Evolutionary conservation across 2,329 filamentous ascomycete genomes (phyloP), one percentile per base, ranked within the genome.

Genomic region (Colletotrichum chlorophyti): DNA sequence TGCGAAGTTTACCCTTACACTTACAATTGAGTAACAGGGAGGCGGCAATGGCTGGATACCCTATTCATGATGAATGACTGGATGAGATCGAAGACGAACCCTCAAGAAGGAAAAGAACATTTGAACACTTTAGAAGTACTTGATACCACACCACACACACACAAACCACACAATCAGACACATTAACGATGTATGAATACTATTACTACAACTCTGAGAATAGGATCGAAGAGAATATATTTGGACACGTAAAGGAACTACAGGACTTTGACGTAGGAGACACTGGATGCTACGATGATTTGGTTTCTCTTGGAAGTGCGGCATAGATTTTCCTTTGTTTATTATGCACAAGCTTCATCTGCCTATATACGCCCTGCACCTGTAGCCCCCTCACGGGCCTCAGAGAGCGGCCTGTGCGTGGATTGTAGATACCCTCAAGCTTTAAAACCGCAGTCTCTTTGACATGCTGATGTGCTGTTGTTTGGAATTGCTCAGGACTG

Each of bases 171-270:
- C n/a, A 23, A 48, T 35, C 26, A 51, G 37, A 21, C 19, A 46
- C 19, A 34, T n/a, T 57, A 45, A 60, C 34, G 51, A 60, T 50
- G 51, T 60, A 57, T 32, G 51, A 60, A 35, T 34, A 43, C 29
- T 26, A 40, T 14, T 14, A 32, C 31, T 34, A 29, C 21, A n/a
- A 21, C 37, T 19, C 24, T 21, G 43, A 26, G 24, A 10, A 38
- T 29, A 32, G 24, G 34, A 14, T 32, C 24, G 21, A 37, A 43
- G 21, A 29, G 21, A 42, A 24, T 31, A 35, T n/a, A 29, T 21
- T 49, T n/a, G n/a, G n/a, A n/a, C n/a, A n/a, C n/a, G n/a, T n/a
- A 29, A 45, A 27, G 41, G 43, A 23, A 15, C 19, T n/a, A 34
- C 29, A 41, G 23, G 29, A 45, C n/a, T n/a, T n/a, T n/a, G n/a